Percentiles rank a stretch among this genome's conserved stretches.
These are phyloP conservation scores for Tardiomyces blankii DNA, from an alignment of 1,139 yeast genomes.

Conservation along the genomic window DNA sequence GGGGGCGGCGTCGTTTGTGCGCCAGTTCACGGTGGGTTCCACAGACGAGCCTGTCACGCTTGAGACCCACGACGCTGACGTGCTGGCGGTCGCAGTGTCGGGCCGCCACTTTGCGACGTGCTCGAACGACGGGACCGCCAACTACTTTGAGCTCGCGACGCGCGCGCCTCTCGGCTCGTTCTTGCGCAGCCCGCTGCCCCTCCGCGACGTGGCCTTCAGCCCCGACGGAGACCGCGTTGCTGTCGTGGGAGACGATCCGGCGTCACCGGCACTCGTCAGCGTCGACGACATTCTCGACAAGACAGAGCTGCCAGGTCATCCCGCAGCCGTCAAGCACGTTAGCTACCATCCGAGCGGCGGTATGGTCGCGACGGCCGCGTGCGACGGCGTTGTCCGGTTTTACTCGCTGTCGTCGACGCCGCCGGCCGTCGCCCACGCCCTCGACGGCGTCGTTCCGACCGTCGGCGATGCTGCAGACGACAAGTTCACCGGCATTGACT, in stretches of 20 bases:
- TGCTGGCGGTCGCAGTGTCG: conserved; percentile 12
- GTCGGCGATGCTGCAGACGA: conserved; percentile 29
- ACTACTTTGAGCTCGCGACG: conserved; percentile 19
- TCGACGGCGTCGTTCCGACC: conserved; percentile 27
- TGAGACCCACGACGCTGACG: conserved; percentile 8
- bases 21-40: conserved; percentile 24
- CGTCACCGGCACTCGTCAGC: conserved; percentile 41
- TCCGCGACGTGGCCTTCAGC: conserved; percentile 54
- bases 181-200: conserved; percentile 41
- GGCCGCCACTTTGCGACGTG: conserved; percentile 23
- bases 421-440: conserved; percentile 32
- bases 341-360: conserved; percentile 55
- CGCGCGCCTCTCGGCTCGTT: conserved; percentile 16
- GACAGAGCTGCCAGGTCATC: conserved; percentile 4
- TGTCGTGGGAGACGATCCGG: conserved; percentile 69
- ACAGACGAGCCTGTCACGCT: conserved; percentile 13
- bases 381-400: conserved; percentile 57
- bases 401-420: conserved; percentile 42
- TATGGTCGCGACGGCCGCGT: conserved; percentile 47
- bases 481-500: conserved; percentile 35
- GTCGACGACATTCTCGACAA: conserved; percentile 26
- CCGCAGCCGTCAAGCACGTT: conserved; percentile 25
- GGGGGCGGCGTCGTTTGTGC: conserved; percentile 26
- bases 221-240: conserved; percentile 62
- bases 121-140: conserved; percentile 27